Evolutionary conservation across 225 moss, liverwort and hornwort genomes (phyloP).

Genomic region (Rhytidiadelphus loreus): DNA sequence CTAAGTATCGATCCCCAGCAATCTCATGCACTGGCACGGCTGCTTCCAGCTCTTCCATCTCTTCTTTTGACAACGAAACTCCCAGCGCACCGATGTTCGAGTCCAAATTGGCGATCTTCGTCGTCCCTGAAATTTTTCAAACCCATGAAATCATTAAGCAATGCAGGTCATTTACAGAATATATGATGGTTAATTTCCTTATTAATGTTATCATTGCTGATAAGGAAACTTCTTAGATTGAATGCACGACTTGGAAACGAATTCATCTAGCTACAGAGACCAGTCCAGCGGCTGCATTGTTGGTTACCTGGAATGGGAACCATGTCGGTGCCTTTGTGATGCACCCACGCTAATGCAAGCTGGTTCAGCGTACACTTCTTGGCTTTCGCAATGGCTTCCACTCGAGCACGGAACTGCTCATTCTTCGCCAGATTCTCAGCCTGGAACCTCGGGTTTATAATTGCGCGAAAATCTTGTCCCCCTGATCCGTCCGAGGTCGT

Average conservation of each 20-base stretch:
- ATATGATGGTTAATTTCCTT: background rate
- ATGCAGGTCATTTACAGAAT: background rate
- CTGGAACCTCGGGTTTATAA: background rate
- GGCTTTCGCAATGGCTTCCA: background rate
- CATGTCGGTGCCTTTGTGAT: slow-evolving; percentile 16
- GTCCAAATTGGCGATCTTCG: slow-evolving; percentile 13
- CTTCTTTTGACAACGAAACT: background rate
- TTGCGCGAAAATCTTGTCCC: background rate
- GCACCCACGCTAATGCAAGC: slow-evolving; percentile 26
- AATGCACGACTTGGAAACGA: background rate
- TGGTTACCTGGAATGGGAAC: slow-evolving; percentile 18
- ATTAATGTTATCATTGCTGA: background rate
- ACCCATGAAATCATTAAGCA: background rate
- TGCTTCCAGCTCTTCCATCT: slow-evolving; percentile 1
- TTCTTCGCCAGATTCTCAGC: slow-evolving; percentile 22
- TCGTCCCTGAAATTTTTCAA: background rate
- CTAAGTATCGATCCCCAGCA: background rate
- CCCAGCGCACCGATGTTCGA: background rate
- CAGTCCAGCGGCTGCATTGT: background rate
- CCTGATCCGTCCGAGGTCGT: background rate
- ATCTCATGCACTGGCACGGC: slow-evolving; percentile 6
- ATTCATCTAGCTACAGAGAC: background rate
- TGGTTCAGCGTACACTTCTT: slow-evolving; percentile 18
- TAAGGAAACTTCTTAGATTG: too few species aligned
- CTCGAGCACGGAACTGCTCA: background rate